Conservation (phyloP, 2,329 filamentous ascomycete species). For the Botryosphaeria dothidea region DNA sequence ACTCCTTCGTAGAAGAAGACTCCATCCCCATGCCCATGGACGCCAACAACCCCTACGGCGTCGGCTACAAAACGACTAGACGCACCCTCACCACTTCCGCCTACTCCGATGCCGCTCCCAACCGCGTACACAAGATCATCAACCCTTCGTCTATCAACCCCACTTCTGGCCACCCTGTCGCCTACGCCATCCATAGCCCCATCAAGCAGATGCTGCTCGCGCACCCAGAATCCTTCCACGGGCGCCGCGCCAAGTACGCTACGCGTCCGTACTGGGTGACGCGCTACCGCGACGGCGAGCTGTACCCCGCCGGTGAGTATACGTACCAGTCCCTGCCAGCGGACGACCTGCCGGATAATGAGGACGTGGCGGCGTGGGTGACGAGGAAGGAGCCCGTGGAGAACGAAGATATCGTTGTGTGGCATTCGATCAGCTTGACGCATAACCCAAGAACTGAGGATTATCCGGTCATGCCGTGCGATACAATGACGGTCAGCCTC, state of each 20-base stretch:
- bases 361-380: slow-evolving; percentile 26
- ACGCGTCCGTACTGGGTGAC: slow-evolving; percentile 32
- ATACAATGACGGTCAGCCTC: slow-evolving; percentile 22
- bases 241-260: slow-evolving; percentile 28
- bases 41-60: slow-evolving; percentile 1
- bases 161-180: slow-evolving; percentile 52
- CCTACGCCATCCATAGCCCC: slow-evolving; percentile 50
- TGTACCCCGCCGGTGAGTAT: slow-evolving; percentile 28
- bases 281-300: slow-evolving; percentile 27
- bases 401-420: slow-evolving; percentile 44
- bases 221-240: slow-evolving; percentile 26
- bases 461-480: slow-evolving; percentile 34
- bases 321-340: slow-evolving; percentile 30
- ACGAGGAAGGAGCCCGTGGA: not conserved
- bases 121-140: slow-evolving; percentile 51
- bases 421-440: slow-evolving; percentile 47
- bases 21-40: slow-evolving; percentile 25
- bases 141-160: slow-evolving; percentile 49
- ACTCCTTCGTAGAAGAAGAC: slow-evolving; percentile 35
- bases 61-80: slow-evolving; percentile 9
- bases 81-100: not conserved
- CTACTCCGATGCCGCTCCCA: slow-evolving; percentile 24
- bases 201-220: slow-evolving; percentile 31
- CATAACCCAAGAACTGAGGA: slow-evolving; percentile 44
- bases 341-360: slow-evolving; percentile 11